phyloP scores from a whole-genome alignment of 2,329 filamentous ascomycete genomes.

The Pyricularia sp. region DNA sequence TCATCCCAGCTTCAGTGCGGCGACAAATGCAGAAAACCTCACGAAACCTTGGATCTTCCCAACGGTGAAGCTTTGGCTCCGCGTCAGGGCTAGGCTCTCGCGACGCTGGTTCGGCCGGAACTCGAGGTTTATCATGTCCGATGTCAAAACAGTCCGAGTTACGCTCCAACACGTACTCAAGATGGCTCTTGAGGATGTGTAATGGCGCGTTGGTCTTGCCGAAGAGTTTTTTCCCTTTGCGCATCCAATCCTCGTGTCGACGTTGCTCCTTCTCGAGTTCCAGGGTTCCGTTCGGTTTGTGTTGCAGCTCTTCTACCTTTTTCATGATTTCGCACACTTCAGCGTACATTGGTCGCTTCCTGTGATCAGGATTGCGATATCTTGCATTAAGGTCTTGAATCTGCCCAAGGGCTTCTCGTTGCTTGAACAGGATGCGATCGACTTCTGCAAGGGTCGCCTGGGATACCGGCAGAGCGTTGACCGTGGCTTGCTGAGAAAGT shows the following conservation, averaged over 20 bases:
- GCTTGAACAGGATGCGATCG: constrained; percentile 88
- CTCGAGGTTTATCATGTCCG: constrained; percentile 66
- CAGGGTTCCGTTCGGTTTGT: constrained; percentile 78
- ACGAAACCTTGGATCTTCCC: constrained; percentile 47
- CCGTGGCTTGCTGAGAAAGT: constrained; percentile 66
- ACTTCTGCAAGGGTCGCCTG: constrained; percentile 68
- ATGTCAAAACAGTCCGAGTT: constrained; percentile 89
- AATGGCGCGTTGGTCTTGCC: constrained; percentile 95
- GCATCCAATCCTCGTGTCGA: constrained; percentile 97
- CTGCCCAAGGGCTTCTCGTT: constrained; percentile 82
- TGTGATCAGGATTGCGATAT: constrained; percentile 61
- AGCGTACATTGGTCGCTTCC: constrained; percentile 69
- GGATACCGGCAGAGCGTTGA: constrained; percentile 62
- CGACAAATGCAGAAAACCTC: constrained; percentile 98
- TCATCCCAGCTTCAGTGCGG: constrained; percentile 88
- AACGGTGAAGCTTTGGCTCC: constrained; percentile 34
- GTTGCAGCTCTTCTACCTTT: constrained; percentile 76
- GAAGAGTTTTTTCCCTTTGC: constrained; percentile 92
- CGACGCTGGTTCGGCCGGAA: constrained; percentile 84
- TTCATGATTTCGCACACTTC: constrained; percentile 89
- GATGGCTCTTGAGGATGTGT: constrained; percentile 87
- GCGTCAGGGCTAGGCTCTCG: constrained; percentile 51
- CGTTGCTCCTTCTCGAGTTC: constrained; percentile 92
- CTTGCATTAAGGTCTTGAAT: constrained; percentile 72
- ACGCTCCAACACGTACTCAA: constrained; percentile 82